phyloP scores from a whole-genome alignment of 2,329 filamentous ascomycete genomes.

The Didymella lethalis region DNA sequence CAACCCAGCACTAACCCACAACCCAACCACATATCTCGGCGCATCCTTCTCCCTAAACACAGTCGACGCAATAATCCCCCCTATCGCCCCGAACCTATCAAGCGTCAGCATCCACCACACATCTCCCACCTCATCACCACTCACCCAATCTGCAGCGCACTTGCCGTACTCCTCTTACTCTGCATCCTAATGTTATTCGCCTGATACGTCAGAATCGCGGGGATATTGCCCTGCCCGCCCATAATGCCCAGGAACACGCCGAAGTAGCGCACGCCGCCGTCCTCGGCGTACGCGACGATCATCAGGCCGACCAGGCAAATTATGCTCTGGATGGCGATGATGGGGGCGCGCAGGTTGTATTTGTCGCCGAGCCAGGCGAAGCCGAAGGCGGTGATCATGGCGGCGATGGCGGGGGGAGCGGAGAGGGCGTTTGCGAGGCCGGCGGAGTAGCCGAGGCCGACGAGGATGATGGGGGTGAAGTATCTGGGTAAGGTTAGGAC shows the following conservation, averaged over 20 bases:
- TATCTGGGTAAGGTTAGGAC: constrained; percentile 14
- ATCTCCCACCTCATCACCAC: no score
- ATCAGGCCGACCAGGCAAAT: constrained; percentile 36
- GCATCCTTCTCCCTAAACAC: constrained; percentile 35
- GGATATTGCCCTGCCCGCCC: constrained; percentile 32
- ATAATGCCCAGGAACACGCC: constrained; percentile 37
- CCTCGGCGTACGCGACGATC: constrained; percentile 35
- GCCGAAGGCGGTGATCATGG: constrained; percentile 34
- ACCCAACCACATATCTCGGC: constrained; percentile 30
- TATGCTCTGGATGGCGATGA: constrained; percentile 32
- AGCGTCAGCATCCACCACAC: no score
- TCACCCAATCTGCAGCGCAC: constrained; percentile 31
- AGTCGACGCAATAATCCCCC: constrained; percentile 35
- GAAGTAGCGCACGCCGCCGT: constrained; percentile 37
- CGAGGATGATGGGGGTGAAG: constrained; percentile 40
- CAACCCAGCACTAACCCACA: constrained; percentile 31
- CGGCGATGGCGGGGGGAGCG: constrained; percentile 37
- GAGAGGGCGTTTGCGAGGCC: constrained; percentile 30
- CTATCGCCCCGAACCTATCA: constrained; percentile 32
- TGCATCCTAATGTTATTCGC: constrained; percentile 37
- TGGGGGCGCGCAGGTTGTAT: constrained; percentile 34
- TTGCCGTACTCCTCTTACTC: constrained; percentile 32
- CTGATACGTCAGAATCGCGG: constrained; percentile 38
- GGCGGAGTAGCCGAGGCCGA: constrained; percentile 28
- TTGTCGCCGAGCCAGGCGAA: constrained; percentile 39